A percentile compares a stretch with the other conserved stretches of the same genome.
phyloP scores from a whole-genome alignment of 441 rosid genomes.

The Erodium texanum region DNA sequence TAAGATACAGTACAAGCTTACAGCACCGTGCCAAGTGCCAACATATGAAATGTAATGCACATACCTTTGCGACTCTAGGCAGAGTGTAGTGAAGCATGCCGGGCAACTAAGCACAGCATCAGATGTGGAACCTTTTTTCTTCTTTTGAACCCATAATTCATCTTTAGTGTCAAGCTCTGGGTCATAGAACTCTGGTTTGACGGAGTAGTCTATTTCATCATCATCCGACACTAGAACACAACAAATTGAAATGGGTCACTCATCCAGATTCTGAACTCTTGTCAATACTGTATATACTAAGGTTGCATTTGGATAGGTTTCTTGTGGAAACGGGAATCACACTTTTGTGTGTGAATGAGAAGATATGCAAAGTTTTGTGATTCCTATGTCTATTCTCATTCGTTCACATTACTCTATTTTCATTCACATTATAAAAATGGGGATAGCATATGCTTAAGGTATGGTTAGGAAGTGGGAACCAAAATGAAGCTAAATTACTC shows the following conservation, averaged over 20 bases:
- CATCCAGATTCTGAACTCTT: background rate
- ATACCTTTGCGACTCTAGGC: slow-evolving; percentile 69
- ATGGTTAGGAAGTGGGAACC: too few species aligned
- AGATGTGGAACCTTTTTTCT: slow-evolving; percentile 42
- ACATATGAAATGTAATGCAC: background rate
- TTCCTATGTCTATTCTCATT: too few species aligned
- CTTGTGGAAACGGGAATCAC: too few species aligned
- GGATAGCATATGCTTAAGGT: too few species aligned
- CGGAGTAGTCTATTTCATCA: slow-evolving; percentile 60
- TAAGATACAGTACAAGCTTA: background rate
- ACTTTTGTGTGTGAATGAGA: too few species aligned
- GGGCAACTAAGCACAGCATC: slow-evolving; percentile 80
- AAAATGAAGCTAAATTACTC: too few species aligned
- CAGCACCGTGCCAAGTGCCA: background rate
- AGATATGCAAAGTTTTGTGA: too few species aligned
- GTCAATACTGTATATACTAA: background rate
- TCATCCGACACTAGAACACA: slow-evolving; percentile 50
- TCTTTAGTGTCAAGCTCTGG: slow-evolving; percentile 56
- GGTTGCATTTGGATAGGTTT: too few species aligned
- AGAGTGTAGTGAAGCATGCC: slow-evolving; percentile 67
- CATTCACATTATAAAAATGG: too few species aligned
- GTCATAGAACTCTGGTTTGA: slow-evolving; percentile 59
- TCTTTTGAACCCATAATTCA: slow-evolving; percentile 48
- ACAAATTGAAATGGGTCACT: background rate
- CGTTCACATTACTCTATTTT: too few species aligned